Evolutionary conservation across 2,329 filamentous ascomycete genomes (phyloP).

Genomic region (Thermomyces lanuginosus): DNA sequence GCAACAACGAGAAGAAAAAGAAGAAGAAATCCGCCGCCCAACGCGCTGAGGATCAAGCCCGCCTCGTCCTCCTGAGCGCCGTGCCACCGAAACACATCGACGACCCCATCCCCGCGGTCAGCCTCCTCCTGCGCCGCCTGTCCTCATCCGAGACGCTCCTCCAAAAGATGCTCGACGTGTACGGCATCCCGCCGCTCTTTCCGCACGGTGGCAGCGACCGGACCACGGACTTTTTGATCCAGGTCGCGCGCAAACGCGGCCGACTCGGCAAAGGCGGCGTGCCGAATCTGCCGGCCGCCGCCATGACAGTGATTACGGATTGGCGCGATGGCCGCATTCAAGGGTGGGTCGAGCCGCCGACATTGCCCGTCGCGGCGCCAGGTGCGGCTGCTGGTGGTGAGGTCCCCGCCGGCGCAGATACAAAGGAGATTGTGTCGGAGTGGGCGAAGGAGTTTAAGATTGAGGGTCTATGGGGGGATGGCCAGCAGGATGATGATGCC

Average conservation of each 20-base stretch:
- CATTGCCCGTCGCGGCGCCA: slow-evolving; percentile 37
- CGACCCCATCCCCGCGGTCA: slow-evolving; percentile 77
- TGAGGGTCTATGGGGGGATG: slow-evolving; percentile 77
- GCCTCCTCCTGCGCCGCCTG: slow-evolving; percentile 65
- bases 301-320: slow-evolving; percentile 88
- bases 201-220: slow-evolving; percentile 49
- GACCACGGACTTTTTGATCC: slow-evolving; percentile 81
- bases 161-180: slow-evolving; percentile 63
- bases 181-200: slow-evolving; percentile 68
- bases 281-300: slow-evolving; percentile 73
- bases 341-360: slow-evolving; percentile 71
- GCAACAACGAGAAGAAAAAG: slow-evolving; percentile 21
- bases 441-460: slow-evolving; percentile 94
- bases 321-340: slow-evolving; percentile 92
- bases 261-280: slow-evolving; percentile 76
- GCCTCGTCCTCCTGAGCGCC: slow-evolving; percentile 75
- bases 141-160: slow-evolving; percentile 53
- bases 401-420: slow-evolving; percentile 38
- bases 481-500: slow-evolving; percentile 21
- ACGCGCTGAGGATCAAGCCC: slow-evolving; percentile 60
- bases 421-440: slow-evolving; percentile 73
- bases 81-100: slow-evolving; percentile 87
- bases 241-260: slow-evolving; percentile 86
- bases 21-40: slow-evolving; percentile 39
- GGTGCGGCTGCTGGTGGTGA: slow-evolving; percentile 14